Conservation (phyloP, 768 basidiomycete genomes). For the Punctularia strigosozonata region DNA sequence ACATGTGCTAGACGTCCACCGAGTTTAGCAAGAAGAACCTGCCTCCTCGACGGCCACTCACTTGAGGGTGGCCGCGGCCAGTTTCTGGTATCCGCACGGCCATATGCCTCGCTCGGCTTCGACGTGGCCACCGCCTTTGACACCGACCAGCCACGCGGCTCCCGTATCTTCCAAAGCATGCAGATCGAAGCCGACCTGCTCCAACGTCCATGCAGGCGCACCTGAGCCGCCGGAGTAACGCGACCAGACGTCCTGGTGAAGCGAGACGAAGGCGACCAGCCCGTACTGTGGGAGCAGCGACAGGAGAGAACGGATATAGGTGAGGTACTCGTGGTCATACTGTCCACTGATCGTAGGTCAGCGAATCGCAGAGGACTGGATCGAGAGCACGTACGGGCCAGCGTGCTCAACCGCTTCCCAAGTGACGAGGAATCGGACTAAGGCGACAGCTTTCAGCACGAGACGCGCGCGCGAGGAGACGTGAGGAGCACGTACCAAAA, state of each 20-base stretch:
- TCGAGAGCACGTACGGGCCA: conserved; percentile 57
- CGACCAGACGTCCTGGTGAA: conserved; percentile 97
- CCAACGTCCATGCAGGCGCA: conserved; percentile 93
- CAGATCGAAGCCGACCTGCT: conserved; percentile 77
- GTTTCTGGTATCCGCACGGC: conserved; percentile 91
- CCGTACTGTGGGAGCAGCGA: conserved; percentile 63
- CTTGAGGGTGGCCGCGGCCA: conserved; percentile 91
- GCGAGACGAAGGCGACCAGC: conserved; percentile 58
- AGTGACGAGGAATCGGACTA: conserved; percentile 86
- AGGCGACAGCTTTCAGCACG: not conserved
- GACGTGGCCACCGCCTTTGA: conserved; percentile 62
- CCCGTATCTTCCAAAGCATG: conserved; percentile 67
- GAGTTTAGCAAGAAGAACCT: not conserved
- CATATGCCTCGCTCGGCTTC: conserved; percentile 77
- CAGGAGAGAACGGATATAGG: conserved; percentile 63
- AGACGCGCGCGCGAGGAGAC: not conserved
- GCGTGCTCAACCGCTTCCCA: conserved; percentile 97
- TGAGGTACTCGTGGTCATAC: conserved; percentile 76
- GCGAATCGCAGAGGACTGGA: not conserved
- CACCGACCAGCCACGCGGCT: conserved; percentile 80
- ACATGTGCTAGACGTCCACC: conserved; percentile 45
- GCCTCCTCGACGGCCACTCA: conserved; percentile 22
- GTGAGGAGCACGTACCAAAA: conserved; percentile 43
- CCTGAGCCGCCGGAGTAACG: conserved; percentile 92
- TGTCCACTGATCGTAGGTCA: conserved; percentile 39